A percentile compares a stretch with the other conserved stretches of the same genome.
phyloP scores from a whole-genome alignment of 2,329 filamentous ascomycete genomes.

The Trichoderma sp. region DNA sequence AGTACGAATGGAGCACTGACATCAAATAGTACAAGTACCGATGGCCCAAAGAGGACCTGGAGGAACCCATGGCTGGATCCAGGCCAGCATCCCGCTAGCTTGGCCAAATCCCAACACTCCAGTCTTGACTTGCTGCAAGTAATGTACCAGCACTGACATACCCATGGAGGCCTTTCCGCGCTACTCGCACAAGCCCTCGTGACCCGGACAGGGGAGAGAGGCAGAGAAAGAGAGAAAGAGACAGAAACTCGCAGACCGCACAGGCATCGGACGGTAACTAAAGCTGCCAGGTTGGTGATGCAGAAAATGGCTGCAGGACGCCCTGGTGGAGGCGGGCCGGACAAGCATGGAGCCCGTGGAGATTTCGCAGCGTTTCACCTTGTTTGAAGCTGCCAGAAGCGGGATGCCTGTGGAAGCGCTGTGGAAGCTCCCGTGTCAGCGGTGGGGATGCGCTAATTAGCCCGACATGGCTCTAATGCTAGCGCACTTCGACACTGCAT shows the following conservation, averaged over 20 bases:
- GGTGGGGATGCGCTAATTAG: constrained; percentile 21
- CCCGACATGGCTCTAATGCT: constrained; percentile 13
- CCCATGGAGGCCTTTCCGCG: neutral
- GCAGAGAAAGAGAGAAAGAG: neutral
- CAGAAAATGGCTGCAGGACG: constrained; percentile 18
- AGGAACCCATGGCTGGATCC: neutral
- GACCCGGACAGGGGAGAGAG: neutral
- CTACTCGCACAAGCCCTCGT: neutral
- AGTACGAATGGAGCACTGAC: neutral
- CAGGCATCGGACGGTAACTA: constrained; percentile 3
- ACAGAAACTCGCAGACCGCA: neutral
- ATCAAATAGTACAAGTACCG: neutral
- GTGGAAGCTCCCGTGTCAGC: constrained; percentile 17
- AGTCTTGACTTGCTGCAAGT: neutral
- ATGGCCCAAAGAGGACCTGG: neutral
- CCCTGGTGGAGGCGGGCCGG: constrained; percentile 15
- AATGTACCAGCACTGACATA: neutral
- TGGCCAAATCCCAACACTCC: neutral
- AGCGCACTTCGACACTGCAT: neutral
- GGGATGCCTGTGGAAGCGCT: constrained; percentile 18
- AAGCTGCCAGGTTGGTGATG: constrained; percentile 14
- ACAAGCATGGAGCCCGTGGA: constrained; percentile 13
- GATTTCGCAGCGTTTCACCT: constrained; percentile 18
- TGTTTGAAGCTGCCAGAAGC: constrained; percentile 17
- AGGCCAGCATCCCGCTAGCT: neutral